Evolutionary conservation across 2,329 filamentous ascomycete species (phyloP), one percentile per base, ranked within the genome.

Genomic region (Curvularia hawaiiensis): DNA sequence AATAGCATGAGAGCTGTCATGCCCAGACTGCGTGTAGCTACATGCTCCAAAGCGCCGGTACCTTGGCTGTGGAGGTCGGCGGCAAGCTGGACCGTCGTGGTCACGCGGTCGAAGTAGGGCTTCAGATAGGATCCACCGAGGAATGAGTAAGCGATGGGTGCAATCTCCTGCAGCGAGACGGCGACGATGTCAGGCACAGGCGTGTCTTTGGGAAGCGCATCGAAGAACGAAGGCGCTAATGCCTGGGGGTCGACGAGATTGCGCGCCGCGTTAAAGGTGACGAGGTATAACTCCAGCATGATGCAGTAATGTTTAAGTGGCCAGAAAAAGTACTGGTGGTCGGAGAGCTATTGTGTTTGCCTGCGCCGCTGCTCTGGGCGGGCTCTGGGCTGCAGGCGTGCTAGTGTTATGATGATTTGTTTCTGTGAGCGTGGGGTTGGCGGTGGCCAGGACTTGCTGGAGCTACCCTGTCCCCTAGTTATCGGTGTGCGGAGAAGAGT

Each of bases 1-100:
- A 97, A 97, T 18, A 97, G 83, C 82, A 98, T 86, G 50, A 98
- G 85, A 24, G 85, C 92, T 0, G 93, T 98, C 88, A 97, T 92
- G 63, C 95, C 94, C 48, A 93, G 84, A 74, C 95, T 92, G 45
- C 87, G 85, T 22, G 85, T 84, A 47, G 87, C 81, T 26, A 97
- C 79, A 53, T 91, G 85, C 39, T 87, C 85, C 75, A 96, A 97
- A 18, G 83, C 80, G 31, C 76, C 67, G 56, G 70, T 68, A 52
- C 71, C 70, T 71, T 66, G 67, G 65, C 65, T 74, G 54, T 76
- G 77, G 50, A 79, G 78, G 38, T 80, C 75, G 8, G 86, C 85
- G 0, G 91, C 92, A 55, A 88, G 80, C 62, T 90, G 85, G 53
- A 98, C 82, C 0, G 91, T 90, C 58, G 88, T 82, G 47, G 84